Conservation (phyloP, 768 basidiomycete genomes). For the Mycena vitilis region DNA sequence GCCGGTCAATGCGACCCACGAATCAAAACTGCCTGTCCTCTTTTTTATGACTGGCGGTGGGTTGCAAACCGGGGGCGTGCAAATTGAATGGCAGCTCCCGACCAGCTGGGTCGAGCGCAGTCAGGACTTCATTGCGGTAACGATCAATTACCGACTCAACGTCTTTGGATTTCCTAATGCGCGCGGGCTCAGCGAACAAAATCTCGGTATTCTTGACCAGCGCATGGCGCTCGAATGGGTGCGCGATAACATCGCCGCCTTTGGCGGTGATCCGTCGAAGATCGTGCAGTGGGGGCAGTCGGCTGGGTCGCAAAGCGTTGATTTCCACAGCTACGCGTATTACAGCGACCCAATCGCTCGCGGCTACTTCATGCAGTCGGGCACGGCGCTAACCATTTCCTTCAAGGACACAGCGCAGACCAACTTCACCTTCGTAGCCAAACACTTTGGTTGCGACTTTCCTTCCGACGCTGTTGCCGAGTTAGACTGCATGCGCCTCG, state of each 20-base stretch:
- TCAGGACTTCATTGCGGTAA: constrained; percentile 31
- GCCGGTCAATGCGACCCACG: constrained; percentile 18
- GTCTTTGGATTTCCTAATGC: constrained; percentile 32
- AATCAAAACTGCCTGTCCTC: constrained; percentile 33
- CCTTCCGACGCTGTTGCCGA: constrained; percentile 9
- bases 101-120: constrained; percentile 31
- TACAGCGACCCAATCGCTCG: constrained; percentile 29
- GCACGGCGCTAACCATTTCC: not conserved
- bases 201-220: constrained; percentile 46
- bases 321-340: constrained; percentile 20
- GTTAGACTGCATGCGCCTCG: constrained; percentile 30
- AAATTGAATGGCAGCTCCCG: constrained; percentile 31
- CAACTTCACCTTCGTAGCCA: constrained; percentile 32
- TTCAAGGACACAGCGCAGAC: not conserved
- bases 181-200: constrained; percentile 35
- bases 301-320: constrained; percentile 19
- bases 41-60: constrained; percentile 32
- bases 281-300: constrained; percentile 41
- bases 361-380: constrained; percentile 27
- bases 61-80: constrained; percentile 24
- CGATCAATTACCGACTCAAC: constrained; percentile 33
- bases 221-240: constrained; percentile 44
- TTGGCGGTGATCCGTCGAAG: constrained; percentile 46
- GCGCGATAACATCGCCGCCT: constrained; percentile 35
- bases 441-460: constrained; percentile 28